phyloP scores from a whole-genome alignment of 768 basidiomycete genomes.

The Mycena alexandri region DNA sequence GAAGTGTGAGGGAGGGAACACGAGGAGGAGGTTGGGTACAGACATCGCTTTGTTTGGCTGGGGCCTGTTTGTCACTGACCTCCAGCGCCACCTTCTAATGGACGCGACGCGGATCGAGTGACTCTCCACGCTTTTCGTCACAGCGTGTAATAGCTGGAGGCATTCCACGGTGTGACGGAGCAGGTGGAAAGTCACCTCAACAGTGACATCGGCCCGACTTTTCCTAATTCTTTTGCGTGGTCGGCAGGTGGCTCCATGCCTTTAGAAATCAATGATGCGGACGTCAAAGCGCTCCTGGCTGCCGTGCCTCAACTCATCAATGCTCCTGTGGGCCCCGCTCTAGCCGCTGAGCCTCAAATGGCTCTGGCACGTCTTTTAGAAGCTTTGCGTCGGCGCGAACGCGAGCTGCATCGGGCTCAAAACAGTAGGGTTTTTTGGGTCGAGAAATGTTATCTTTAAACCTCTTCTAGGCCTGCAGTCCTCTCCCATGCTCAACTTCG shows the following conservation, averaged over 20 bases:
- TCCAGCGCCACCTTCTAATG: neutral
- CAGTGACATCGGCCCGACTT: no score
- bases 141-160: neutral
- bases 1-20: conserved; percentile 33
- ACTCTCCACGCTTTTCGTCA: neutral
- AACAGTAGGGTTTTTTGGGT: no score
- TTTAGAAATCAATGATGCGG: neutral
- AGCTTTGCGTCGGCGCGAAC: neutral
- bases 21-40: conserved; percentile 9
- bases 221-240: no score
- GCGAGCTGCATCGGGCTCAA: no score
- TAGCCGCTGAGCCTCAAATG: neutral
- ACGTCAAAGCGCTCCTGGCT: neutral
- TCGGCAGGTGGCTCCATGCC: no score
- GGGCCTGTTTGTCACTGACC: neutral
- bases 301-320: neutral
- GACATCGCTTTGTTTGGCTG: neutral
- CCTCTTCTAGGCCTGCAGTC: no score
- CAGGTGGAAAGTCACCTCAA: neutral
- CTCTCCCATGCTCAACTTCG: no score
- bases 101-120: neutral
- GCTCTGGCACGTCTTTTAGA: no score
- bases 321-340: neutral
- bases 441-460: no score
- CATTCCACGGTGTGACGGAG: neutral